Evolutionary conservation across 2,329 filamentous ascomycete genomes (phyloP).

Genomic region (Talaromyces piceae): DNA sequence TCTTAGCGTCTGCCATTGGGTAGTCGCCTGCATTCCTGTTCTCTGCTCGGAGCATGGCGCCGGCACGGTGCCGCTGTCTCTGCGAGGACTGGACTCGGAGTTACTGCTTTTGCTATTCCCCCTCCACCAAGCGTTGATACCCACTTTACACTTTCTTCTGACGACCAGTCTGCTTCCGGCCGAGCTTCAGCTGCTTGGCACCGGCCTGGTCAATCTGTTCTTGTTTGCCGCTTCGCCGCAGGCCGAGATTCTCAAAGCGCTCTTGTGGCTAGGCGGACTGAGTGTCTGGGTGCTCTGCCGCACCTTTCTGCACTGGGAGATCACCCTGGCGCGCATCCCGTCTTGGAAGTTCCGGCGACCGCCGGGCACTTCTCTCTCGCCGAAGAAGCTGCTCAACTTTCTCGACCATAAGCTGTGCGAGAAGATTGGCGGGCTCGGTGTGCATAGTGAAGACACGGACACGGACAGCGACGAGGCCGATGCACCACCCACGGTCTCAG

Average conservation of each 20-base stretch:
- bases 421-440: conserved; percentile 38
- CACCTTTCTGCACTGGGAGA: conserved; percentile 71
- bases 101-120: conserved; percentile 64
- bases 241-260: conserved; percentile 71
- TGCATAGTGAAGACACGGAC: conserved; percentile 24
- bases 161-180: conserved; percentile 81
- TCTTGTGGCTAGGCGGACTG: conserved; percentile 80
- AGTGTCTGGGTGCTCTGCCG: conserved; percentile 65
- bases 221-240: conserved; percentile 75
- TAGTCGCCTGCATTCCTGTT: conserved; percentile 64
- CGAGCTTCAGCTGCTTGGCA: conserved; percentile 80
- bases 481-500: conserved; percentile 13
- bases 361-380: conserved; percentile 29
- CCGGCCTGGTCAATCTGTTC: conserved; percentile 72
- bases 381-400: conserved; percentile 33
- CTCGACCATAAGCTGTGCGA: conserved; percentile 42
- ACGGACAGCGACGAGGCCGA: conserved; percentile 35
- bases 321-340: conserved; percentile 78
- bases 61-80: conserved; percentile 23
- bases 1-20: conserved; percentile 69
- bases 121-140: conserved; percentile 69
- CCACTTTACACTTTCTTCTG: conserved; percentile 69
- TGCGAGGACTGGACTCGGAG: conserved; percentile 47
- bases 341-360: conserved; percentile 76
- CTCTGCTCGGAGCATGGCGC: conserved; percentile 40